Evolutionary conservation across 352 stramenopile genomes (phyloP).

Genomic region (Phytophthora hibernalis): DNA sequence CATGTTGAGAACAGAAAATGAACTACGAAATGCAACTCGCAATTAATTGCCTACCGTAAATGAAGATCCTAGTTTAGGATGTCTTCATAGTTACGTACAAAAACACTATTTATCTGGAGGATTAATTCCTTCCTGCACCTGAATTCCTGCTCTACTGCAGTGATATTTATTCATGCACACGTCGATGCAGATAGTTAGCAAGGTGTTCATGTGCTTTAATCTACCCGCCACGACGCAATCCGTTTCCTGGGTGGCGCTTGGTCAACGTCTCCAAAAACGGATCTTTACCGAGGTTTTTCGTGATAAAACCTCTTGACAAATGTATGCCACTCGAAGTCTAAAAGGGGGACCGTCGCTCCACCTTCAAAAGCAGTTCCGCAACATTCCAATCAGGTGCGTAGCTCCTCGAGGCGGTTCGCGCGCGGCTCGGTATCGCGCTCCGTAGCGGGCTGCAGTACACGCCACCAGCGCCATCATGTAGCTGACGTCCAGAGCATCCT

Average conservation of each 20-base stretch:
- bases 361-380: constrained; percentile 36
- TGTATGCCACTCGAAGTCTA: constrained; percentile 6
- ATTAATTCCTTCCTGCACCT: too few relatives aligned
- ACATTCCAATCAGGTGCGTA: constrained; percentile 32
- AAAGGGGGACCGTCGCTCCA: constrained; percentile 17
- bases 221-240: not conserved
- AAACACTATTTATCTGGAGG: not conserved
- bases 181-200: not conserved
- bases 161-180: too few relatives aligned
- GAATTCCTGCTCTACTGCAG: too few relatives aligned
- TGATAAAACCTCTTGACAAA: constrained; percentile 28
- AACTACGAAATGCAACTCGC: not conserved
- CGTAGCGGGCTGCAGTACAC: not conserved
- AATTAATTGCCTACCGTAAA: not conserved
- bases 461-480: not conserved
- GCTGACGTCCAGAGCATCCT: constrained; percentile 11
- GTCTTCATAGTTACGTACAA: not conserved
- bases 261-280: constrained; percentile 30
- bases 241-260: constrained; percentile 16
- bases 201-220: not conserved
- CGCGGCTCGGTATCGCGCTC: not conserved
- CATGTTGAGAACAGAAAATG: constrained; percentile 38
- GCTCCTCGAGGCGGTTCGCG: not conserved
- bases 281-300: constrained; percentile 42
- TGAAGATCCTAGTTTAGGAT: not conserved